Percentiles rank a stretch among this genome's conserved stretches.
phyloP scores from a whole-genome alignment of 2,329 filamentous ascomycete genomes.

The Aureobasidium mangrovei region DNA sequence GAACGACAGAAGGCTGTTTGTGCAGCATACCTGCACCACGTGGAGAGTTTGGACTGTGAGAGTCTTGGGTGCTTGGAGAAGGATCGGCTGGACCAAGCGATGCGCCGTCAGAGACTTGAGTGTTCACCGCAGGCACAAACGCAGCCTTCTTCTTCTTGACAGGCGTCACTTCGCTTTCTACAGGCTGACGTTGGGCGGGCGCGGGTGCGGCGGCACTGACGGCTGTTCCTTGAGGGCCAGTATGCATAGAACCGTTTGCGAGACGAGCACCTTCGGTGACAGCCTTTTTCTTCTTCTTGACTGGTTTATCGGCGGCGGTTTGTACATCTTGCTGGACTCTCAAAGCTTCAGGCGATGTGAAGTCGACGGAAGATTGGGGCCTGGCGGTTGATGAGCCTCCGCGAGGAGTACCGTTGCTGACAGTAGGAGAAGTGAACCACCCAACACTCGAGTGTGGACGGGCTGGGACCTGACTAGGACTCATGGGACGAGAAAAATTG shows the following conservation, averaged over 20 bases:
- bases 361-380: constrained; percentile 24
- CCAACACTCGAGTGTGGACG: constrained; percentile 20
- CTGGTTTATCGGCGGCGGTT: constrained; percentile 30
- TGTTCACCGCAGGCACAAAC: constrained; percentile 17
- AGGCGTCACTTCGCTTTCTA: not conserved
- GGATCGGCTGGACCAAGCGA: constrained; percentile 25
- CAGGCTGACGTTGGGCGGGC: not conserved
- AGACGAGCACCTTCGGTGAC: constrained; percentile 34
- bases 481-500: constrained; percentile 48
- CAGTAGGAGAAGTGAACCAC: constrained; percentile 31
- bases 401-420: constrained; percentile 17
- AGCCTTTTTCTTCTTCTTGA: constrained; percentile 34
- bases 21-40: constrained; percentile 19
- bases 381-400: constrained; percentile 21
- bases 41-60: constrained; percentile 19
- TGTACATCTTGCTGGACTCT: constrained; percentile 27
- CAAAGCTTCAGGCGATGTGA: constrained; percentile 20
- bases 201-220: constrained; percentile 22
- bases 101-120: constrained; percentile 15
- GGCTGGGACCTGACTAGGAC: constrained; percentile 11
- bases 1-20: constrained; percentile 28
- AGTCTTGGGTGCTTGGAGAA: constrained; percentile 17
- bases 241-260: constrained; percentile 45
- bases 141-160: constrained; percentile 14
- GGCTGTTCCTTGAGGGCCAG: constrained; percentile 40